Conservation (phyloP, 208 protist genomes). For the Leishmania major region DNA sequence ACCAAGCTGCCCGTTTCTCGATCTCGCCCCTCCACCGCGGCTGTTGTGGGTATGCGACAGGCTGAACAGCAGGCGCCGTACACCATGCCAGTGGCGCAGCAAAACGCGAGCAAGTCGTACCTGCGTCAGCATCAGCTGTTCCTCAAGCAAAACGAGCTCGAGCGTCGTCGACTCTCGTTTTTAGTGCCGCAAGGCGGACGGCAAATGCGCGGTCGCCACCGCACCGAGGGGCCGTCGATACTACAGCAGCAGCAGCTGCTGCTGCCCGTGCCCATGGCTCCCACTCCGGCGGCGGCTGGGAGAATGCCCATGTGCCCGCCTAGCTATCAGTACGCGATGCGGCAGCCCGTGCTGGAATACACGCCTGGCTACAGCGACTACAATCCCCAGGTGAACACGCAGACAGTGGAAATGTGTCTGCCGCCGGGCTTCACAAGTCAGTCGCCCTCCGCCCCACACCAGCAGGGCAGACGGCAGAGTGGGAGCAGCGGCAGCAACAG, state of each 20-base stretch:
- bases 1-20: background rate
- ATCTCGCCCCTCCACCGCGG: background rate
- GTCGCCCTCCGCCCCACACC: background rate
- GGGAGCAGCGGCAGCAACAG: constrained; percentile 2
- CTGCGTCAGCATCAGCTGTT: constrained; percentile 23
- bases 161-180: constrained; percentile 26
- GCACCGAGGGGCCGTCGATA: constrained; percentile 14
- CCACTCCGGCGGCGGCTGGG: background rate
- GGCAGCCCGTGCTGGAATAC: constrained; percentile 19
- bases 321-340: constrained; percentile 14
- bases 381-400: constrained; percentile 37
- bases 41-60: background rate
- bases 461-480: background rate
- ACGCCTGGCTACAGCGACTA: constrained; percentile 25
- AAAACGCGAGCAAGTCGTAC: constrained; percentile 4
- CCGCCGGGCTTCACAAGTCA: constrained; percentile 23
- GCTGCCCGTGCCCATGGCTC: constrained; percentile 2
- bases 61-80: background rate
- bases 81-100: constrained; percentile 2
- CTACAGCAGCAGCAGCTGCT: background rate
- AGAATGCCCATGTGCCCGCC: background rate
- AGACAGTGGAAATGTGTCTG: constrained; percentile 33
- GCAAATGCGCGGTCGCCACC: constrained; percentile 12
- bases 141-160: constrained; percentile 26
- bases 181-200: constrained; percentile 3